Percentiles rank a stretch among this genome's conserved stretches.
These are phyloP conservation scores for Rhododendron williamsianum DNA, from an alignment of 148 eudicot species.

Conservation along the genomic window DNA sequence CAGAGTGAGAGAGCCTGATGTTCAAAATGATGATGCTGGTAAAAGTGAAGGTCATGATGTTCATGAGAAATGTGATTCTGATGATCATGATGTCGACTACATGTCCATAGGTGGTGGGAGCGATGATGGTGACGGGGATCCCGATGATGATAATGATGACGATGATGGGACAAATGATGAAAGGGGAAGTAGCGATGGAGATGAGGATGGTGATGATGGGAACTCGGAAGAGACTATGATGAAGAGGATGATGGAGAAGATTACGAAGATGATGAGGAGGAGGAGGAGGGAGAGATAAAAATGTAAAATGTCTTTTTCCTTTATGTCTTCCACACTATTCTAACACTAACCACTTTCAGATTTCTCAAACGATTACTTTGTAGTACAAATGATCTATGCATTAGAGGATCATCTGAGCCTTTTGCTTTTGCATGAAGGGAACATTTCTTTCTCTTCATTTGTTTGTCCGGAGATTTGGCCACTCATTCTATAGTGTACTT, in stretches of 20 bases:
- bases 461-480: not conserved
- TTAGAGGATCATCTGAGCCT: no score
- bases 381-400: not conserved
- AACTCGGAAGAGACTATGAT: not conserved
- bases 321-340: not conserved
- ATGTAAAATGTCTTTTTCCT: not conserved
- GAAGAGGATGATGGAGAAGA: not conserved
- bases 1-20: not conserved
- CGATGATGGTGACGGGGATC: not conserved
- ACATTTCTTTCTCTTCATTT: not conserved
- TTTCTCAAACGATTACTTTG: not conserved
- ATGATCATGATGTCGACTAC: not conserved
- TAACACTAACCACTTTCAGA: not conserved
- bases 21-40: slow-evolving; percentile 1
- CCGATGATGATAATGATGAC: not conserved
- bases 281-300: not conserved
- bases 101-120: not conserved
- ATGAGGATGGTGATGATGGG: slow-evolving; percentile 1
- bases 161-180: not conserved
- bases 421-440: no score
- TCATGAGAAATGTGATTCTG: not conserved
- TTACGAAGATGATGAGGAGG: not conserved
- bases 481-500: not conserved
- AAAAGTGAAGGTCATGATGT: not conserved
- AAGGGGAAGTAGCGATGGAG: not conserved